Evolutionary conservation across 148 eudicot genomes (phyloP), one percentile per base, ranked within the genome.

Genomic region (Spergularia bocconei): DNA sequence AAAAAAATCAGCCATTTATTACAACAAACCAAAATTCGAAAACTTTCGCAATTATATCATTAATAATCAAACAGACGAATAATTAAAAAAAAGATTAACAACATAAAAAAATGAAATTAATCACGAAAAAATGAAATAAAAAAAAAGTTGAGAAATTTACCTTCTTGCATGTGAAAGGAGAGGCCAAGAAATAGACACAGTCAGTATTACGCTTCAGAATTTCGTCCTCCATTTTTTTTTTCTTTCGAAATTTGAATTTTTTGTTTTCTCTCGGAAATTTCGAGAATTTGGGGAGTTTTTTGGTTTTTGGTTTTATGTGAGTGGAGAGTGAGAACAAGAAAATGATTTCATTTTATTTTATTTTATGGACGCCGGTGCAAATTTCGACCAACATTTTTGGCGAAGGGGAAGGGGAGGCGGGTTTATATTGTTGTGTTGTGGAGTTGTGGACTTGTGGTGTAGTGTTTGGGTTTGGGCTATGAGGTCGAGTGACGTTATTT

Each of bases 111-210:
- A 14, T 25, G 5, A 51, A 19, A 13, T 4, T 77, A 60, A 61
- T 47, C 5, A 1, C 36, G 51, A 48, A n/a, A 66, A 11, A 23
- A 15, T 61, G 33, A 68, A 58, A 4, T 44, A 33, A 41, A 20
- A 17, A 63, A 29, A 1, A 4, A 33, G 4, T 56, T 3, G 41
- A 63, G 23, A 39, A 7, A 36, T 20, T 4, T 16, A 89, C 96
- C 92, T 91, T 91, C 74, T 83, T 91, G 88, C 96, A 89, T 70
- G 92, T 87, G 86, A 87, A 87, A 39, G 96, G 96, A 75, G 91
- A 91, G 23, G 93, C 86, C 79, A 91, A 67, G 81, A 87, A 87
- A 77, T 88, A 87, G 52, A 87, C 87, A 73, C 96, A 91, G 55
- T 86, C 96, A n/a, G 92, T 91, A 75, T 69, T 75, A 61, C 84